A percentile compares a stretch with the other conserved stretches of the same genome.
Conservation (phyloP, 2,329 filamentous ascomycete species). For the Gnomoniopsis sp. region DNA sequence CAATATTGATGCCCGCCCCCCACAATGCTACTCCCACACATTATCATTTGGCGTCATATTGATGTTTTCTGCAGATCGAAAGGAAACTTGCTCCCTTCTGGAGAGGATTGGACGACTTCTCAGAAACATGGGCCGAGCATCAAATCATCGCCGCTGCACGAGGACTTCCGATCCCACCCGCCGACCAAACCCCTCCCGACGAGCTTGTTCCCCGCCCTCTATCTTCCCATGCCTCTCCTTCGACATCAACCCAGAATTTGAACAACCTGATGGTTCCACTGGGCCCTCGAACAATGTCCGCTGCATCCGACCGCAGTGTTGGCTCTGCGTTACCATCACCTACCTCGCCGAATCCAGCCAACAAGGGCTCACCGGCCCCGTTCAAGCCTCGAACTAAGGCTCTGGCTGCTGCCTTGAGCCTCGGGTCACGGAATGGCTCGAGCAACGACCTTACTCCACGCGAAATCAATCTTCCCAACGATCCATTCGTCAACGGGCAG, state of each 20-base stretch:
- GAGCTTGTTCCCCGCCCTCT: constrained; percentile 48
- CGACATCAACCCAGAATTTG: constrained; percentile 57
- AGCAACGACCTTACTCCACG: constrained; percentile 70
- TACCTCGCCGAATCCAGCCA: constrained; percentile 40
- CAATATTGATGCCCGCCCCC: not conserved
- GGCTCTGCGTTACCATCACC: constrained; percentile 60
- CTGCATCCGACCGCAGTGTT: constrained; percentile 66
- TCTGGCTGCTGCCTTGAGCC: constrained; percentile 73
- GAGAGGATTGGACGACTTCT: constrained; percentile 87
- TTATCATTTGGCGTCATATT: not conserved
- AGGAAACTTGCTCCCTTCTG: constrained; percentile 91
- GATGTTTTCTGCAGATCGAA: constrained; percentile 65
- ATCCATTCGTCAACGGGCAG: constrained; percentile 92
- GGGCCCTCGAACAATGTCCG: constrained; percentile 70
- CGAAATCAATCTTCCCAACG: constrained; percentile 75
- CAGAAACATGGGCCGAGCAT: constrained; percentile 85
- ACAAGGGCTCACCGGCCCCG: constrained; percentile 48
- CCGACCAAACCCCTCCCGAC: constrained; percentile 78
- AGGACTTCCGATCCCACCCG: constrained; percentile 76
- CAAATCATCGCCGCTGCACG: constrained; percentile 90
- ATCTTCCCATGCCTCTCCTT: constrained; percentile 42
- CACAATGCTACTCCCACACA: not conserved
- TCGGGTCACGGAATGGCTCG: constrained; percentile 69
- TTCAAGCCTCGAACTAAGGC: constrained; percentile 88
- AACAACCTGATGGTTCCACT: constrained; percentile 79